Base-by-base conservation (phyloP, 129 eudicot genomes). In the Centella asiatica region DNA sequence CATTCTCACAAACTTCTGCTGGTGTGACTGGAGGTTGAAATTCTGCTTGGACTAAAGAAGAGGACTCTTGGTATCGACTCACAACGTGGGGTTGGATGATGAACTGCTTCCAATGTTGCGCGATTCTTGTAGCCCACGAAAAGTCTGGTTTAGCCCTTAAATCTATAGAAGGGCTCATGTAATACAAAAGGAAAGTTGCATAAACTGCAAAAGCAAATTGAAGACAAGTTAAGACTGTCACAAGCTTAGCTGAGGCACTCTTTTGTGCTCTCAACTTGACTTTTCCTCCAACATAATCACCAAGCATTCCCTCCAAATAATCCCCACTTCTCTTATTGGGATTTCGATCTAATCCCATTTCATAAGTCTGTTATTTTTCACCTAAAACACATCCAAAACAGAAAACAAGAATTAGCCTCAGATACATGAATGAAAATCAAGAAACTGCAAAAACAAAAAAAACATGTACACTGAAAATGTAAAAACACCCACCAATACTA, bases 141-240 rank as follows among this genome's bases (percentile, higher is more conserved):
- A 92, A 87, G n/a, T 92, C 96, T 0, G 98, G 96, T 40, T 82
- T 92, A 5, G 84, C 50, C 18, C 88, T 63, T 52, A 87, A 60
- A 60, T 92, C 98, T 28, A 92, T 71, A 1, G 96, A 57, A 0
- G 98, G 98, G 60, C 88, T 87, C 98, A 92, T 87, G 88, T 84
- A 84, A 52, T 84, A 92, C 36, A 92, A 64, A 31, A 92, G 77
- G 65, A 87, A 87, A 7, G 98, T 92, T 0, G 96, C 98, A 42
- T 92, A 92, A 40, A 92, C 80, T 23, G 98, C 98, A 26, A 92
- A 92, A 2, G 90, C 86, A 17, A 92, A 77, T 59, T 92, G 98
- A 29, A 92, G 74, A 51, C 94, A 87, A 15, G 98, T 92, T 18
- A 92, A 79, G 2, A 82, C 37, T 1, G 96, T 84, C 22, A 92